phyloP scores from a whole-genome alignment of 2,329 filamentous ascomycete genomes.

The Exophiala alcalophila region DNA sequence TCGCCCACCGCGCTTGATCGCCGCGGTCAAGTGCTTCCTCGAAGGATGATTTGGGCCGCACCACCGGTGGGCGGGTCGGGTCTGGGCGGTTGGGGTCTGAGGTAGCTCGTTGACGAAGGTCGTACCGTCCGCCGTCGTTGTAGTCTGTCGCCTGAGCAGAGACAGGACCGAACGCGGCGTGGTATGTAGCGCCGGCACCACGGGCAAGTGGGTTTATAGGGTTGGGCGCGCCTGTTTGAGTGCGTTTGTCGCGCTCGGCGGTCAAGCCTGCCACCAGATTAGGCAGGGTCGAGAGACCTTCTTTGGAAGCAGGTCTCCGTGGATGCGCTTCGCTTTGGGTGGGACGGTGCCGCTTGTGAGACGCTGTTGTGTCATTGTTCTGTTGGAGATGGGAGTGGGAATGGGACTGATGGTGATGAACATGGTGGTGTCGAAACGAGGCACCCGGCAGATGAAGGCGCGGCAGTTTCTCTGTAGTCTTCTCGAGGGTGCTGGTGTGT shows the following conservation, averaged over 20 bases:
- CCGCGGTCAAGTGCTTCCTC: constrained; percentile 21
- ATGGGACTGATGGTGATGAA: constrained; percentile 10
- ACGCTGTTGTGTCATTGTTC: constrained; percentile 7
- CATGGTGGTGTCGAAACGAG: constrained; percentile 17
- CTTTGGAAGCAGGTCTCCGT: constrained; percentile 13
- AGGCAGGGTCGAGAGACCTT: constrained; percentile 14
- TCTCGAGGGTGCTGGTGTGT: constrained; percentile 11
- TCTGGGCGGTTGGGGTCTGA: constrained; percentile 14
- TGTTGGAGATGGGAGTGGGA: constrained; percentile 13
- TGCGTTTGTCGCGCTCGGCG: constrained; percentile 20
- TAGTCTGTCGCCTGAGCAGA: constrained; percentile 11
- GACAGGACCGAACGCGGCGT: constrained; percentile 13
- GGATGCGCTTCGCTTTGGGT: constrained; percentile 21
- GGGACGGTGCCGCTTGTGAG: constrained; percentile 15
- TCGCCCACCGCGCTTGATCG: constrained; percentile 18
- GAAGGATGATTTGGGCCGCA: constrained; percentile 18
- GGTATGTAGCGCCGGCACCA: constrained; percentile 2
- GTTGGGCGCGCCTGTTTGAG: constrained; percentile 1
- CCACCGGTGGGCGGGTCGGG: constrained; percentile 6
- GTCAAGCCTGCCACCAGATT: constrained; percentile 23
- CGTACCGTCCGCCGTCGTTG: constrained; percentile 16
- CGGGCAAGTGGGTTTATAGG: constrained; percentile 1
- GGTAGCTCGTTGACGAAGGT: constrained; percentile 14
- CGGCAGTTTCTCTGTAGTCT: constrained; percentile 18
- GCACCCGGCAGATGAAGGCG: constrained; percentile 23